These are phyloP conservation scores for Trichoderma simmonsii DNA, from an alignment of 2,329 filamentous ascomycete species.

Conservation along the genomic window DNA sequence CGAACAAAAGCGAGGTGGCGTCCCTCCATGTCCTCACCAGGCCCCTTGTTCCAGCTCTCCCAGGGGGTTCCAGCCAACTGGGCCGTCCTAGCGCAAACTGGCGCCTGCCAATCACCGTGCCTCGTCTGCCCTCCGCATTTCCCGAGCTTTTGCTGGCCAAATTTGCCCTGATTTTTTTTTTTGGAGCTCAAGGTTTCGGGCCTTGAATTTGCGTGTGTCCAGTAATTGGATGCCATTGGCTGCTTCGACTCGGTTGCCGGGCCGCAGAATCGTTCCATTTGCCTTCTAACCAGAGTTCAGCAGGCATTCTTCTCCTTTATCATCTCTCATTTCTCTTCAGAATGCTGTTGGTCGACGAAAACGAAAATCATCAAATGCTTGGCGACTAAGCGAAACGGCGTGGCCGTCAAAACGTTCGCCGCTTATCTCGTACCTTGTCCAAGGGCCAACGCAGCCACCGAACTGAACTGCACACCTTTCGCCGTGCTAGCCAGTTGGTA, in stretches of 20 bases:
- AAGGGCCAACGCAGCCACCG: not conserved
- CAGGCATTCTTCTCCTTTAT: not conserved
- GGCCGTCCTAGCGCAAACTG: slow-evolving; percentile 17
- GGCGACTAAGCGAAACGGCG: not conserved
- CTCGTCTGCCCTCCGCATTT: slow-evolving; percentile 12
- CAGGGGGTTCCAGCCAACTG: slow-evolving; percentile 15
- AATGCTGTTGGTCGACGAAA: not conserved
- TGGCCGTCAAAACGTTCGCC: not conserved
- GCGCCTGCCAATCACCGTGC: slow-evolving; percentile 12
- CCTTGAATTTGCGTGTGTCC: not conserved
- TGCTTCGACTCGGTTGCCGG: not conserved
- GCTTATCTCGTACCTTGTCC: slow-evolving; percentile 7
- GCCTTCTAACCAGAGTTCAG: not conserved
- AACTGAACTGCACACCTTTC: not conserved
- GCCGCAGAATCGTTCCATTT: slow-evolving; percentile 6
- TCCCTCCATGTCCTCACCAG: not conserved
- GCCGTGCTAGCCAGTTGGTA: not conserved
- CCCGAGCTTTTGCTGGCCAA: not conserved
- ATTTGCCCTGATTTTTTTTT: not conserved
- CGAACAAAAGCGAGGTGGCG: not conserved
- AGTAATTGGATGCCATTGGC: not conserved
- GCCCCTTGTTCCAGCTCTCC: slow-evolving; percentile 1
- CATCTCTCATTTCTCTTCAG: not conserved
- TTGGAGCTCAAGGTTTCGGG: not conserved
- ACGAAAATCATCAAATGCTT: not conserved